phyloP scores from a whole-genome alignment of 2,329 filamentous ascomycete species.

The Westerdykella aurantiaca region DNA sequence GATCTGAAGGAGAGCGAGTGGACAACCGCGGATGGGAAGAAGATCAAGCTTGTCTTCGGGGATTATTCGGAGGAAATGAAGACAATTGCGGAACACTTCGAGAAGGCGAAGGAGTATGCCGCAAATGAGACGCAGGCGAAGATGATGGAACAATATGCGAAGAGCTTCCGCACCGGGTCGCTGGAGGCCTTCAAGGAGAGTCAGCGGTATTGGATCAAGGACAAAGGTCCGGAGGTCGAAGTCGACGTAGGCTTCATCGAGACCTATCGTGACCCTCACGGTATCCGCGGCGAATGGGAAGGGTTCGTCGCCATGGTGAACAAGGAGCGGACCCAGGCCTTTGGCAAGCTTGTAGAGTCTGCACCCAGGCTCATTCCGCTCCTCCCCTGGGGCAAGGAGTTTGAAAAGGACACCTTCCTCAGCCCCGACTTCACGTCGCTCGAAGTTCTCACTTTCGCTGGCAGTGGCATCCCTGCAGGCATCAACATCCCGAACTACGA shows the following conservation, averaged over 20 bases:
- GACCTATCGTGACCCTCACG: conserved; percentile 51
- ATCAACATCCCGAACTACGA: conserved; percentile 55
- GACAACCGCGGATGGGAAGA: conserved; percentile 44
- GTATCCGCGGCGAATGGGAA: conserved; percentile 51
- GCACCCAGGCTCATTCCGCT: conserved; percentile 81
- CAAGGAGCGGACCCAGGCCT: conserved; percentile 81
- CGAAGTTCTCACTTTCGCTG: conserved; percentile 78
- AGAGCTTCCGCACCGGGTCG: conserved; percentile 47
- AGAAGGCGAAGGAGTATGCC: conserved; percentile 44
- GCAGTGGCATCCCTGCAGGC: conserved; percentile 41
- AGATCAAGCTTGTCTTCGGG: conserved; percentile 42
- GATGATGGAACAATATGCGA: conserved; percentile 46
- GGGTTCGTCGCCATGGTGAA: conserved; percentile 64
- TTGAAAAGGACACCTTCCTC: conserved; percentile 94
- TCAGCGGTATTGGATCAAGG: conserved; percentile 50
- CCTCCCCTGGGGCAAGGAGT: conserved; percentile 79
- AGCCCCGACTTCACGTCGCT: conserved; percentile 94
- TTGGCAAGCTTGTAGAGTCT: conserved; percentile 74
- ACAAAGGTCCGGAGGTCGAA: conserved; percentile 49
- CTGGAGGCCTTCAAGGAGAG: conserved; percentile 47
- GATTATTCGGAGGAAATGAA: conserved; percentile 44
- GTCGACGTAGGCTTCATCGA: conserved; percentile 52
- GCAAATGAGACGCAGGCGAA: conserved; percentile 41
- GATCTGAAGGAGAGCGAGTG: conserved; percentile 44
- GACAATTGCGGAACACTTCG: conserved; percentile 43